Evolutionary conservation across 129 eudicot genomes (phyloP).

Genomic region (Centaurea solstitialis): DNA sequence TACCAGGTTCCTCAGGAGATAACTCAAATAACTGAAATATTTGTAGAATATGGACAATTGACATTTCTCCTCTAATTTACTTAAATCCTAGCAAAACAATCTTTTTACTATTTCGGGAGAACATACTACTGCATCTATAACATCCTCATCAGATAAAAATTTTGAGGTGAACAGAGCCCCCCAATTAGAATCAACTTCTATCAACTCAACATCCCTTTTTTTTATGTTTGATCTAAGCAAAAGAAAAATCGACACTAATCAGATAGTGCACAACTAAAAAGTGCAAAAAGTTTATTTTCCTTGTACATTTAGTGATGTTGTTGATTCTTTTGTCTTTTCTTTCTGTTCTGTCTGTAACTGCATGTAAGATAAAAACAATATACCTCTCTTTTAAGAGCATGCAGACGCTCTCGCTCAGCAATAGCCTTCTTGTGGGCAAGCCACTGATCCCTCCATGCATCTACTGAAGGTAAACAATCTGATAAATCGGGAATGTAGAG

Average conservation of each 20-base stretch:
- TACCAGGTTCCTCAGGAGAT: not conserved
- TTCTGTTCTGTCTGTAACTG: not conserved
- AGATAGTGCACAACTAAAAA: not conserved
- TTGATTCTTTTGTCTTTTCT: not conserved
- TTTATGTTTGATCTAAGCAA: too few relatives aligned
- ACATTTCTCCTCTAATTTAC: too few relatives aligned
- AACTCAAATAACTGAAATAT: too few relatives aligned
- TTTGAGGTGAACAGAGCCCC: too few relatives aligned
- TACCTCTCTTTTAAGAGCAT: constrained; percentile 68
- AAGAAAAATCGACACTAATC: too few relatives aligned
- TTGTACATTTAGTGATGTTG: not conserved
- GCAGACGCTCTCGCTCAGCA: constrained; percentile 60
- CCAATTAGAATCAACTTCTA: too few relatives aligned
- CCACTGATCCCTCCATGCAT: constrained; percentile 96
- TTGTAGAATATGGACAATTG: too few relatives aligned
- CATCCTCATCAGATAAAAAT: too few relatives aligned
- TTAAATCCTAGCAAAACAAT: too few relatives aligned
- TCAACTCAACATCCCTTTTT: too few relatives aligned
- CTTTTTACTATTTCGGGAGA: too few relatives aligned
- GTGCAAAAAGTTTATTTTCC: not conserved
- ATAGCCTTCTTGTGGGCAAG: constrained; percentile 73
- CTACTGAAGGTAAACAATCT: constrained; percentile 81
- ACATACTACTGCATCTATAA: too few relatives aligned
- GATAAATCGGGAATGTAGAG: constrained; percentile 87
- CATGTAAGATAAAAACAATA: not conserved